Percentiles rank a stretch among this genome's conserved stretches.
Conservation (phyloP, 441 rosid species). For the Hura crepitans region DNA sequence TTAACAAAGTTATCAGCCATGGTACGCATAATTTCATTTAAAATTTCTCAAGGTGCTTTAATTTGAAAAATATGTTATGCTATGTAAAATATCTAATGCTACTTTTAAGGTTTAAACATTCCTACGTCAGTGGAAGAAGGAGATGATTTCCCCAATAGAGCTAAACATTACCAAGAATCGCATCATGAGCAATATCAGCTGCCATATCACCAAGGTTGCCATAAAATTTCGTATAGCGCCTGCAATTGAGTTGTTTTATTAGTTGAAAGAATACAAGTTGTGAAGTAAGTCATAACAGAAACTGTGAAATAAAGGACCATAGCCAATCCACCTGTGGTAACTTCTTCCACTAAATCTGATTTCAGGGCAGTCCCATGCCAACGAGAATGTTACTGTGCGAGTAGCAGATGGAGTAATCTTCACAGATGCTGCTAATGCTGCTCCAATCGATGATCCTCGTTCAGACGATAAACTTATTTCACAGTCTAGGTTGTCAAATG, state of each 20-base stretch:
- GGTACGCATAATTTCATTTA: too few species aligned
- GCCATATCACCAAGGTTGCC: conserved; percentile 69
- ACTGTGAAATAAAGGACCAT: background rate
- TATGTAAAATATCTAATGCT: too few species aligned
- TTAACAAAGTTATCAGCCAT: too few species aligned
- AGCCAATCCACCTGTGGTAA: conserved; percentile 54
- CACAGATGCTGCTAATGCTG: conserved; percentile 80
- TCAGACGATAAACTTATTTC: conserved; percentile 43
- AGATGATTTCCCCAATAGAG: background rate
- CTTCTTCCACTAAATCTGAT: conserved; percentile 61
- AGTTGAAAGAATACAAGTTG: conserved; percentile 16
- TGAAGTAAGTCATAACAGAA: background rate
- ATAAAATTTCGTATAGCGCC: conserved; percentile 86
- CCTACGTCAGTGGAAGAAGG: too few species aligned
- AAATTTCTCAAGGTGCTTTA: too few species aligned
- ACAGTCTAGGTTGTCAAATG: conserved; percentile 53
- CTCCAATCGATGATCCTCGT: conserved; percentile 79
- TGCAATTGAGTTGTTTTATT: conserved; percentile 28
- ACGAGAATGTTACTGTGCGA: conserved; percentile 60
- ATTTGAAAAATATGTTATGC: too few species aligned
- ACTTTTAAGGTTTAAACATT: background rate
- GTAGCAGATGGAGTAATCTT: conserved; percentile 46
- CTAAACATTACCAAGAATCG: conserved; percentile 57
- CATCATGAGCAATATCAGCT: conserved; percentile 73
- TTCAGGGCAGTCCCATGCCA: conserved; percentile 96